A percentile compares a stretch with the other conserved stretches of the same genome.
These are phyloP conservation scores for Stephania yunnanensis DNA, from an alignment of 164 flowering plant genomes.

Conservation along the genomic window DNA sequence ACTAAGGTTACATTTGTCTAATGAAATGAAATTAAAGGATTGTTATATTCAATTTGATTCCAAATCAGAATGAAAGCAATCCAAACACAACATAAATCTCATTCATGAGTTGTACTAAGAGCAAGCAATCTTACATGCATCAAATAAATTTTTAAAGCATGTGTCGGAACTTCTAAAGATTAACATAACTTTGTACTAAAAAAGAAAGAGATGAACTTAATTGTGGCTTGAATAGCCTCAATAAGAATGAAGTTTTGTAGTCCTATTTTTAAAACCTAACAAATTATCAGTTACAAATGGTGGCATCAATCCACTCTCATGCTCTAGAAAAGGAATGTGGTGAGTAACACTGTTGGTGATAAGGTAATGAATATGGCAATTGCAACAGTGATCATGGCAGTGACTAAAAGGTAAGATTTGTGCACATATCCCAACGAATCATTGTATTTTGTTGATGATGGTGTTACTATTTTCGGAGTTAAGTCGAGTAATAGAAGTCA, in stretches of 20 bases:
- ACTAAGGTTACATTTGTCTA: not conserved
- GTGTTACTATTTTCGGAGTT: not conserved
- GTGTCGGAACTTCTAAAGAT: not conserved
- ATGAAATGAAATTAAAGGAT: not conserved
- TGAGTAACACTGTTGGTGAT: constrained; percentile 3
- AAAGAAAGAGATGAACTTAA: too few relatives aligned
- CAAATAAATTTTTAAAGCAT: not conserved
- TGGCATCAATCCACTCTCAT: not conserved
- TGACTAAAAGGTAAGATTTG: constrained; percentile 9
- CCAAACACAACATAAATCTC: not conserved
- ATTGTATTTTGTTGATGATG: not conserved
- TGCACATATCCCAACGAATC: constrained; percentile 3
- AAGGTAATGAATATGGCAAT: constrained; percentile 11
- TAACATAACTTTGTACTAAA: too few relatives aligned
- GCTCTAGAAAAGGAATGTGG: not conserved
- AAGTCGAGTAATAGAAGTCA: not conserved
- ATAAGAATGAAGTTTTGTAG: not conserved
- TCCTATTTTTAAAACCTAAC: not conserved
- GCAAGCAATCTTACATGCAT: not conserved
- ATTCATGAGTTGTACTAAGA: not conserved
- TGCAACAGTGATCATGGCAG: constrained; percentile 7
- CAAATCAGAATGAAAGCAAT: too few relatives aligned
- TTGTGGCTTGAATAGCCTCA: not conserved
- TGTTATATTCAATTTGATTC: not conserved
- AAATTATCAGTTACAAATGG: not conserved